phyloP scores from a whole-genome alignment of 2,329 filamentous ascomycete species.

The Leptoxyphium fumago region DNA sequence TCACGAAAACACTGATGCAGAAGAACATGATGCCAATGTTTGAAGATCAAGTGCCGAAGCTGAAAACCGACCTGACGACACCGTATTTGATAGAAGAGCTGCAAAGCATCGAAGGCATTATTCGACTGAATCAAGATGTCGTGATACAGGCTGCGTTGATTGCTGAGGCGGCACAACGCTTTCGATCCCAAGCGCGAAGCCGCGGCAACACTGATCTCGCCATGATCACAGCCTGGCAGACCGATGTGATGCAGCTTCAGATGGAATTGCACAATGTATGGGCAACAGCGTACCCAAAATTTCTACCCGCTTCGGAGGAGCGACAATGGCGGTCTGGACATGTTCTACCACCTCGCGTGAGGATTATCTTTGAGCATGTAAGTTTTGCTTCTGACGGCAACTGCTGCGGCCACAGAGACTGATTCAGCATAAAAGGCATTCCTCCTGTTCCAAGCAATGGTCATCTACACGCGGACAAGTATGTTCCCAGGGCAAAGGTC shows the following conservation, averaged over 20 bases:
- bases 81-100: constrained; percentile 9
- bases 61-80: constrained; percentile 6
- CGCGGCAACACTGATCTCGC: constrained; percentile 7
- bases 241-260: constrained; percentile 12
- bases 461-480: constrained; percentile 39
- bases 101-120: constrained; percentile 21
- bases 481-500: constrained; percentile 36
- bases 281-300: constrained; percentile 14
- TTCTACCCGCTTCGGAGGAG: constrained; percentile 8
- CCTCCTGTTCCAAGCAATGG: constrained; percentile 32
- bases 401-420: too few species aligned
- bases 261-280: constrained; percentile 16
- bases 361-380: constrained; percentile 29
- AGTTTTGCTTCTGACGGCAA: constrained; percentile 4
- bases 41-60: constrained; percentile 11
- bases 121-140: constrained; percentile 32
- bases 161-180: constrained; percentile 27
- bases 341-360: constrained; percentile 15
- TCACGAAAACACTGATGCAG: constrained; percentile 33
- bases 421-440: constrained; percentile 18
- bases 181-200: constrained; percentile 21
- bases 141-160: constrained; percentile 31
- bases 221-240: constrained; percentile 13
- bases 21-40: constrained; percentile 32
- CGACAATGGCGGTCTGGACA: constrained; percentile 11